Evolutionary conservation across 2,329 filamentous ascomycete species (phyloP), one percentile per base, ranked within the genome.

Genomic region (Hypomyces rosellus): DNA sequence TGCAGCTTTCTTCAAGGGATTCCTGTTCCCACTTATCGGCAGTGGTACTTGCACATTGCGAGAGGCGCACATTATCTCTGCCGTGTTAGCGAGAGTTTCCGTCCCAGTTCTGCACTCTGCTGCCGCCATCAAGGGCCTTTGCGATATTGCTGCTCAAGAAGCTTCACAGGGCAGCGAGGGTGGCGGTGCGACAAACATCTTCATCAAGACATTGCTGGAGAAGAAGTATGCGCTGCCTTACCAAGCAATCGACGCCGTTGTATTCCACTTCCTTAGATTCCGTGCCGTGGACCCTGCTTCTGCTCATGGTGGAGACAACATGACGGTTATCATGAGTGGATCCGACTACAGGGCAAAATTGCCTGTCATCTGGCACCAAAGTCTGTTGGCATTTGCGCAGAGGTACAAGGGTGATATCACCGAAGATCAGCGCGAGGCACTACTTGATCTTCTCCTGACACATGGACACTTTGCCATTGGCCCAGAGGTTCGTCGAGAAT

Each of bases 171-270:
- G 90, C 50, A 87, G 85, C 5, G 92, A 96, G 68, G 88, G 88
- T 42, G 91, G 90, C 15, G 92, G 92, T 43, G 87, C 91, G 4
- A 93, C 91, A 54, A 97, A 96, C 69, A 86, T 96, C 59, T 95
- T 99, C 69, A 95, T 99, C 71, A 89, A 89, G 64, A 84, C 89
- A 1, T 78, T 99, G 36, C 75, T 99, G 4, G 92, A 96, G 70
- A 99, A 99, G 79, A 95, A 95, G 65, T 97, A 99, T 61, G 93
- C 93, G 0, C 75, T 99, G 11, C 93, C 92, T 0, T 96, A 88
- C 73, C 92, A 95, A 69, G 92, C 96, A 48, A 84, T 99, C 45
- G 93, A 99, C 61, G 86, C 90, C 2, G 75, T 97, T 2, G 93
- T 99, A 9, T 97, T 97, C 74, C 92, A 99, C 69, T 99, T 99